phyloP scores from a whole-genome alignment of 495 filamentous ascomycete species.

The Daldinia caldariorum region DNA sequence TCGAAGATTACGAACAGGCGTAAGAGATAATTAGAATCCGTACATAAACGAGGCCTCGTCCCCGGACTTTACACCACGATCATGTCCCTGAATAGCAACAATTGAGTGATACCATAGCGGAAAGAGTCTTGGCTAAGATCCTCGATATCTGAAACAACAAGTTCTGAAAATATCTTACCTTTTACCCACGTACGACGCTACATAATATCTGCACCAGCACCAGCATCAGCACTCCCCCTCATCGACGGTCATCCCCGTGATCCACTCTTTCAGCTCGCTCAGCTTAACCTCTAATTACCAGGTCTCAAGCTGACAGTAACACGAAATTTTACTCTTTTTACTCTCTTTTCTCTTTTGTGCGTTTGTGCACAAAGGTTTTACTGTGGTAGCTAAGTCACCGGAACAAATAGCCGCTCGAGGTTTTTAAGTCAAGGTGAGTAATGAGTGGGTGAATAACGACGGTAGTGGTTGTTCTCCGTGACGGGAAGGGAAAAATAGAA shows the following conservation, averaged over 20 bases:
- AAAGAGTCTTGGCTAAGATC: conserved; percentile 23
- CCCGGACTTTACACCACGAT: conserved; percentile 28
- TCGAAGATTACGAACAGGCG: not conserved
- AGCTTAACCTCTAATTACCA: conserved; percentile 25
- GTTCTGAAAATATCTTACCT: conserved; percentile 24
- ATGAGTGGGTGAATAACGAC: conserved; percentile 29
- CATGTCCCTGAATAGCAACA: not conserved
- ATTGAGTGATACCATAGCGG: conserved; percentile 35
- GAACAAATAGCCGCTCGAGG: conserved; percentile 16
- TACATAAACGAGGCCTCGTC: conserved; percentile 24
- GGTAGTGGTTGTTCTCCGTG: conserved; percentile 26
- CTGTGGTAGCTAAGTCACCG: conserved; percentile 10
- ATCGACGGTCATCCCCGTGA: conserved; percentile 38
- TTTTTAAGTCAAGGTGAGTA: conserved; percentile 29
- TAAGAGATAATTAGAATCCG: conserved; percentile 2
- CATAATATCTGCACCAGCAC: conserved; percentile 15
- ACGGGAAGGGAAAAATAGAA: conserved; percentile 26
- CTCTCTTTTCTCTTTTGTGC: not conserved
- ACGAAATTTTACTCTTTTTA: not conserved
- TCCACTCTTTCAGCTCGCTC: conserved; percentile 41
- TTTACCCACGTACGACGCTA: conserved; percentile 26
- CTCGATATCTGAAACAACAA: conserved; percentile 29
- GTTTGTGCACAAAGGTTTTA: not conserved
- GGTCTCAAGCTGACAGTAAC: conserved; percentile 11
- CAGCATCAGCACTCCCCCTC: conserved; percentile 11